phyloP scores from a whole-genome alignment of 2,329 filamentous ascomycete genomes.

The Lasiodiplodia citricola region DNA sequence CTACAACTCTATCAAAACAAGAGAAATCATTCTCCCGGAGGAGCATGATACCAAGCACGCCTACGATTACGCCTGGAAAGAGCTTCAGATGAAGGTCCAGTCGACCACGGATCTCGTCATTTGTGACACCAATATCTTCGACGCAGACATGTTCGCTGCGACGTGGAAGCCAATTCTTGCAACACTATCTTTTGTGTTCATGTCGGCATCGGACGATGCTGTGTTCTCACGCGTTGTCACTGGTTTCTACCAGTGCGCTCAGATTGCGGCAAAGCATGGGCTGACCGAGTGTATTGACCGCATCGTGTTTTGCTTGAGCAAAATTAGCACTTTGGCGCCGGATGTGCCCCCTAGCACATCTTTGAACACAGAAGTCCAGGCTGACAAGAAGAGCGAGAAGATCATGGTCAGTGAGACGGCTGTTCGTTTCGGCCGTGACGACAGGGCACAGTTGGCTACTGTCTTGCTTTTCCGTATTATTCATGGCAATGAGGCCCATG shows the following conservation, averaged over 20 bases:
- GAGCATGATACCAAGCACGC: conserved; percentile 97
- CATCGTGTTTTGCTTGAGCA: conserved; percentile 86
- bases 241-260: conserved; percentile 94
- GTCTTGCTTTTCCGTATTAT: conserved; percentile 95
- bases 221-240: conserved; percentile 93
- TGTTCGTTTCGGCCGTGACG: conserved; percentile 92
- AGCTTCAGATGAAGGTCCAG: conserved; percentile 84
- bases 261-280: conserved; percentile 84
- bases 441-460: conserved; percentile 90
- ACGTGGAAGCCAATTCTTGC: conserved; percentile 96
- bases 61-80: conserved; percentile 97
- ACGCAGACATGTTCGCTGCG: conserved; percentile 95
- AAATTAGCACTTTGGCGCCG: conserved; percentile 86
- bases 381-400: conserved; percentile 83
- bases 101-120: conserved; percentile 74
- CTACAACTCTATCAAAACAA: conserved; percentile 86
- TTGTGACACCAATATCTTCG: conserved; percentile 91
- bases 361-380: conserved; percentile 95
- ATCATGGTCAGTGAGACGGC: conserved; percentile 99
- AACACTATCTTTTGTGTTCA: conserved; percentile 96
- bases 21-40: conserved; percentile 95
- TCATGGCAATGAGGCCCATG: conserved; percentile 78
- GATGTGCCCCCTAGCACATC: conserved; percentile 78
- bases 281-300: conserved; percentile 88
- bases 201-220: conserved; percentile 95